Conservation (phyloP, 2,329 filamentous ascomycete genomes). For the Fusarium musae region DNA sequence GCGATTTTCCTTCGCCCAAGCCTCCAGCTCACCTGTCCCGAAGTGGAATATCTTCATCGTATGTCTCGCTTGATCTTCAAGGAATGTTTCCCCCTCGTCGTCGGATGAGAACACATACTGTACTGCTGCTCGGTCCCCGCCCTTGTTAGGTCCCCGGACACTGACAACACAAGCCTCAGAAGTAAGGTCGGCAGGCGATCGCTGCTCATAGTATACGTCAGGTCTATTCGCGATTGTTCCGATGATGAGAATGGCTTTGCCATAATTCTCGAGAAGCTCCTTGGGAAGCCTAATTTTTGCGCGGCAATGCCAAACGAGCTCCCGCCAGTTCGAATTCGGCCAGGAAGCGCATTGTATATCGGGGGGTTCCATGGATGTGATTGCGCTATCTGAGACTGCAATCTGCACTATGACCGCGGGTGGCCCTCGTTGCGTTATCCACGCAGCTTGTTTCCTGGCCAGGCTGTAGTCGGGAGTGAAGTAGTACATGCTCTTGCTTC, state of each 20-base stretch:
- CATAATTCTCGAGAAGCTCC: not conserved
- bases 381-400: not conserved
- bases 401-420: not conserved
- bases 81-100: not conserved
- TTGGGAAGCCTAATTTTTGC: not conserved
- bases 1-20: not conserved
- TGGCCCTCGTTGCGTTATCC: not conserved
- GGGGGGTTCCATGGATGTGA: not conserved
- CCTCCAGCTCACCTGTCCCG: not conserved
- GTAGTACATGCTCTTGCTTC: rapidly evolving
- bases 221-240: not conserved
- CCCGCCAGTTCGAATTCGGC: not conserved
- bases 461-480: not conserved
- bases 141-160: not conserved
- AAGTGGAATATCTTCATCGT: not conserved
- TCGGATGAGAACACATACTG: not conserved
- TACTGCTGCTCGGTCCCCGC: not conserved
- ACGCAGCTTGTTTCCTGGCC: not conserved
- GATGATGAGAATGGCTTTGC: not conserved
- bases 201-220: not conserved
- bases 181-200: not conserved
- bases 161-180: not conserved
- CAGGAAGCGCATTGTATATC: not conserved
- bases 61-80: not conserved
- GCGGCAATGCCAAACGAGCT: not conserved